phyloP scores from a whole-genome alignment of 2,329 filamentous ascomycete genomes.

The Taxawa tesnikishii region DNA sequence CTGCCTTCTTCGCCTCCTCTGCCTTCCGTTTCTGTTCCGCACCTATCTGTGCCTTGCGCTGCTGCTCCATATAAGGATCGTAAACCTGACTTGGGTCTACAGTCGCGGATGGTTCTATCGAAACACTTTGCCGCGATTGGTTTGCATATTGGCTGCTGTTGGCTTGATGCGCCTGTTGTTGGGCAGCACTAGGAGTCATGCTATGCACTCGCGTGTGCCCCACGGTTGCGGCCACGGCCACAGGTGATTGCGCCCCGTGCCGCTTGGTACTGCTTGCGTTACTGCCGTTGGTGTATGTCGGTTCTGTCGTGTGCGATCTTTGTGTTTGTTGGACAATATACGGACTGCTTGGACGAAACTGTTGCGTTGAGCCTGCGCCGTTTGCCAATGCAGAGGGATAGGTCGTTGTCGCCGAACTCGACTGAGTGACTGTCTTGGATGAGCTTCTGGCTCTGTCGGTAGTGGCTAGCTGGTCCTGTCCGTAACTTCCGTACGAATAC shows the following conservation, averaged over 20 bases:
- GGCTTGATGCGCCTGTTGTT: constrained; percentile 8
- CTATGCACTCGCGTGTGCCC: constrained; percentile 6
- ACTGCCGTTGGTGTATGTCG: too few species aligned
- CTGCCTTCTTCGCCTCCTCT: constrained; percentile 19
- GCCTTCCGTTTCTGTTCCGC: constrained; percentile 17
- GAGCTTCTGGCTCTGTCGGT: background rate
- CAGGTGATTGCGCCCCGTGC: too few species aligned
- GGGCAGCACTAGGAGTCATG: constrained; percentile 7
- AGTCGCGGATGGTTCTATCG: constrained; percentile 23
- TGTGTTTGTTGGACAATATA: constrained; percentile 3
- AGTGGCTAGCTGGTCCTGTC: background rate
- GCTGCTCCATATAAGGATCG: constrained; percentile 38
- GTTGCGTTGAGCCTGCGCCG: background rate
- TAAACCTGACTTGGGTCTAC: constrained; percentile 43
- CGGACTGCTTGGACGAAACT: constrained; percentile 3
- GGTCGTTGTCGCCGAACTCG: background rate
- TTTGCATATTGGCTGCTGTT: constrained; percentile 7
- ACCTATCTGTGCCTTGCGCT: constrained; percentile 24
- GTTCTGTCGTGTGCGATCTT: too few species aligned
- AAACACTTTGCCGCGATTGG: constrained; percentile 14
- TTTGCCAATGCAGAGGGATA: background rate
- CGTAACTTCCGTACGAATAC: constrained; percentile 5
- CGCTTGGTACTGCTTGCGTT: too few species aligned
- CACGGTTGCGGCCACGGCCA: constrained; percentile 1
- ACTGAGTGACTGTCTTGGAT: background rate